Base-by-base conservation (phyloP, 768 basidiomycete genomes). In the Russula dissimulans region DNA sequence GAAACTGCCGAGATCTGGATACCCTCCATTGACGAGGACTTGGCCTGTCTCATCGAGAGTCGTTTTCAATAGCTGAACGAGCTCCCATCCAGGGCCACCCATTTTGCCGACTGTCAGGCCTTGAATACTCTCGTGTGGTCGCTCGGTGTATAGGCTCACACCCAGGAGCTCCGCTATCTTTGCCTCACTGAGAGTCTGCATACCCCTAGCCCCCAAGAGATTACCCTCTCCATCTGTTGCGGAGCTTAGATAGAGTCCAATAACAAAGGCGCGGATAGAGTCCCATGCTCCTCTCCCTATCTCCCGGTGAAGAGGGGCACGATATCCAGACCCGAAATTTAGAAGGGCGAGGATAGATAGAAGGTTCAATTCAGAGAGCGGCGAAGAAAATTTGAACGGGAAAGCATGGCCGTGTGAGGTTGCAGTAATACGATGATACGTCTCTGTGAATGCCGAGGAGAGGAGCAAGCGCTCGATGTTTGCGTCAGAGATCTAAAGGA, bases 241-340 rank as follows among this genome's bases (percentile, higher is more conserved):
- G 4, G 86, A 85, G 31, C 82, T 78, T 63, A 94, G 77, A 71
- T 86, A 91, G 64, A 91, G 72, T 14, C 83, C 79, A 67, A 92
- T 83, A 34, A 82, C 76, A 53, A 95, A 79, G 3, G 83, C 85
- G 54, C 87, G 80, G 67, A 93, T 88, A 57, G 82, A 83, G 71
- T 94, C 89, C 80, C 85, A 92, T 62, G 90, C 89, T 22, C 91
- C 91, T 44, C 89, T 83, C 14, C 85, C 83, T 3, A 86, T 86
- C 57, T 82, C 81, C 14, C 73, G 72, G 70, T 89, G 90, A 42
- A 95, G 78, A 5, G 86, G 82, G 5, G 78, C 75, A 29, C 89
- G 86, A 71, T 89, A 94, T 39, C 88, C 89, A 1, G 88, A 89
- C 5, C 80, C 88, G 70, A 94, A 90, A 70, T 93, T 93, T 38